Base-by-base conservation (phyloP, 345 rosid genomes). In the Gossypium anomalum region DNA sequence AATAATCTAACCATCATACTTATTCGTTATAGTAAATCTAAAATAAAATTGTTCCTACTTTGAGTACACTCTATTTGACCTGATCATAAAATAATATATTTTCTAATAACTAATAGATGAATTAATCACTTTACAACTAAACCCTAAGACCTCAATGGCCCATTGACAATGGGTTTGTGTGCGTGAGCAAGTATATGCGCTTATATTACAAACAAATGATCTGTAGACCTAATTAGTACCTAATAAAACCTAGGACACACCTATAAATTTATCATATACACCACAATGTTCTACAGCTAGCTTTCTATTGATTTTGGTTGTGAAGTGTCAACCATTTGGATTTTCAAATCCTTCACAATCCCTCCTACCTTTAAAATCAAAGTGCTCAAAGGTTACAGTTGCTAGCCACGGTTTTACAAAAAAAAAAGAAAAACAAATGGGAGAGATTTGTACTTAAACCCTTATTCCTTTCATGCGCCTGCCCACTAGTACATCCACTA, bases 401-500 rank as follows among this genome's bases (percentile, higher is more conserved):
- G 55, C 70, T 1, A 48, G 20, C 58, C 43, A 23, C 3, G n/a
- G 14, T 20, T 25, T 58, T 34, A 34, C 1, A 34, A 29, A 29
- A 4, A 29, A 0, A 0, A 29, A 29, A 29, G 0, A 34, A 4
- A 34, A 20, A 72, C 5, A 23, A 23, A 61, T 25, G 20, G 23
- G 23, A 61, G 29, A 60, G 48, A 48, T 45, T 19, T 48, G 58
- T 44, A 61, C 68, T 17, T 60, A 2, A 25, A 25, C 23, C 43
- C 34, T 27, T 56, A 38, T 19, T 57, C 43, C 53, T 16, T 19
- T 38, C 52, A 65, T 65, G 64, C 71, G 29, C 71, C 51, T 8
- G 22, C 61, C 63, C 63, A 75, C 72, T 52, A 64, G 2, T 62
- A 19, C 5, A 2, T 19, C 70, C 70, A 63, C 77, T 74, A n/a